Conservation (phyloP, 2,329 filamentous ascomycete species). For the Chaetomiaceae sp. region DNA sequence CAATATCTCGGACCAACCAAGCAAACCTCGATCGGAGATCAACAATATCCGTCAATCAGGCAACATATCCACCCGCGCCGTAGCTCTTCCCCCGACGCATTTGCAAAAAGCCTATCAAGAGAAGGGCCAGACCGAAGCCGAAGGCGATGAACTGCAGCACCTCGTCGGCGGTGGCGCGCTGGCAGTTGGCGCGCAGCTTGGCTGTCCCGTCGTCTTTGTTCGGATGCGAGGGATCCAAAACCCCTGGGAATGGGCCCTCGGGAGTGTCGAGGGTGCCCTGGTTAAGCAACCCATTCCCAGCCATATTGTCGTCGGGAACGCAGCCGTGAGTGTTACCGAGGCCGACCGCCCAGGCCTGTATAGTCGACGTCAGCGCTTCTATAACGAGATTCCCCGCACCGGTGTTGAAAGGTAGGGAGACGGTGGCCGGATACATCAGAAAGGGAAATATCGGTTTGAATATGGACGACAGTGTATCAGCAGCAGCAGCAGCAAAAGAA, state of each 20-base stretch:
- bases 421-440: no score
- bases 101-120: conserved; percentile 9
- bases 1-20: not conserved
- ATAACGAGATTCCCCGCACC: no score
- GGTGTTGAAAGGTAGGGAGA: no score
- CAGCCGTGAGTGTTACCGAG: conserved; percentile 12
- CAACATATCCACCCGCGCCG: conserved; percentile 2
- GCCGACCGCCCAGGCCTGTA: conserved; percentile 19
- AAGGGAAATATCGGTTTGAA: no score
- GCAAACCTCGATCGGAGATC: no score
- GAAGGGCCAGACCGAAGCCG: conserved; percentile 4
- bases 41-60: conserved; percentile 1
- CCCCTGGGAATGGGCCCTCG: conserved; percentile 4
- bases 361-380: no score
- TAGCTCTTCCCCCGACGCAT: conserved; percentile 5
- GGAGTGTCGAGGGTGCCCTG: conserved; percentile 2
- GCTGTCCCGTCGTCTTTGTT: not conserved
- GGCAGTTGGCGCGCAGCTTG: conserved; percentile 16
- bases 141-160: conserved; percentile 20
- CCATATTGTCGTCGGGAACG: conserved; percentile 2
- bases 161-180: conserved; percentile 10
- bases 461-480: no score
- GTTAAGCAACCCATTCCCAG: conserved; percentile 17
- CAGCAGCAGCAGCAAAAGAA: no score
- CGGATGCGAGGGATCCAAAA: not conserved